Base-by-base conservation (phyloP, 176 grass and related monocot genomes). In the Hyparrhenia diplandra region DNA sequence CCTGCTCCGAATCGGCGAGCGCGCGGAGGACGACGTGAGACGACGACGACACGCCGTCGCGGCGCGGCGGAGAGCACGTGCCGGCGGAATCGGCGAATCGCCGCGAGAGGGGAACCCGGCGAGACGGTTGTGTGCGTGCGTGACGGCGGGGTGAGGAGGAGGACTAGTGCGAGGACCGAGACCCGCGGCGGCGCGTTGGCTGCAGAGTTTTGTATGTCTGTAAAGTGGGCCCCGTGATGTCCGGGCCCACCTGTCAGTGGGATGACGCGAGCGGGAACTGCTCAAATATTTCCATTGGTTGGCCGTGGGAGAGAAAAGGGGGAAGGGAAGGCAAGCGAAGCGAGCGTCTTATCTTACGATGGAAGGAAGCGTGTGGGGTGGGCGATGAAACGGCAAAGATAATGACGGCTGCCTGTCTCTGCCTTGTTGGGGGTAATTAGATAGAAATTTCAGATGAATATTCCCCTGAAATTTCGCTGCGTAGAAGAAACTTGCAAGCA, bases 181-280 rank as follows among this genome's bases (percentile, higher is more conserved):
- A 54, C 55, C 55, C n/a, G n/a, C n/a, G 3, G n/a, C 52, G 37
- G 25, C 16, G 75, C 16, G 73, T 34, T 10, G 21, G 68, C 24
- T 81, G 78, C 52, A 16, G 14, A 14, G 17, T 35, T 28, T 13
- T 41, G 64, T 32, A 2, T 58, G 14, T 0, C 74, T 83, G 80
- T 0, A 0, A 0, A 0, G 47, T 18, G 74, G 59, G 86, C 3
- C 28, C 58, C 72, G 0, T 0, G 4, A 0, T 0, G 0, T 0
- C 0, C 0, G 40, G 86, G 10, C 67, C 60, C 67, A 5, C 17
- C 0, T 35, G 75, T 79, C 81, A 58, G 74, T 0, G 75, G 6
- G 3, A 0, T 9, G 2, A 0, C 20, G 17, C 41, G 46, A 83
- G 74, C 75, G 86, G 68, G 75, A 88, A 79, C 8, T 36, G 46